Conservation (phyloP, 2,329 filamentous ascomycete species). For the Arthroderma sp. region DNA sequence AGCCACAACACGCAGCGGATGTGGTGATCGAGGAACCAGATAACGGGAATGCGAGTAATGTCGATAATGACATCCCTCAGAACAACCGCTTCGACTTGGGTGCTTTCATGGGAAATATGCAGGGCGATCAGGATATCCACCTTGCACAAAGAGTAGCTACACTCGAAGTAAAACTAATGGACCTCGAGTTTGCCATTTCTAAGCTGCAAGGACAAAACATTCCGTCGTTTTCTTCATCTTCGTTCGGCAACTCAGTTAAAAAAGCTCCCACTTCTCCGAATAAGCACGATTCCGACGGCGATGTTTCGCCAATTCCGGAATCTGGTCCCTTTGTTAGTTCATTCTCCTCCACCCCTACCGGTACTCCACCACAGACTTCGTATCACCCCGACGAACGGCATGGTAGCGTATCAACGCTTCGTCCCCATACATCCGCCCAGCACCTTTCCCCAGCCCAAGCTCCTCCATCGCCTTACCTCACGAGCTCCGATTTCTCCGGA, state of each 20-base stretch:
- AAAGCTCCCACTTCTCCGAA: constrained; percentile 7
- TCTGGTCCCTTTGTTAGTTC: constrained; percentile 5
- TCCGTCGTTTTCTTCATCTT: constrained; percentile 7
- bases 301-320: constrained; percentile 1
- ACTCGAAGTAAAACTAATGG: constrained; percentile 38
- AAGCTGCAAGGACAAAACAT: constrained; percentile 29
- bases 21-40: neutral
- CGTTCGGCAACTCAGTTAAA: constrained; percentile 3
- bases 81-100: constrained; percentile 21
- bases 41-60: neutral
- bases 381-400: constrained; percentile 20
- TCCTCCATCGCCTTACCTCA: constrained; percentile 21
- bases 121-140: constrained; percentile 26
- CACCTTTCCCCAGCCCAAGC: constrained; percentile 15
- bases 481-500: constrained; percentile 19
- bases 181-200: constrained; percentile 37
- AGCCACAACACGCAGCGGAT: neutral
- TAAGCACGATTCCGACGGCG: constrained; percentile 11
- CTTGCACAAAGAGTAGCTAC: constrained; percentile 36
- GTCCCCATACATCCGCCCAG: constrained; percentile 15
- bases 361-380: constrained; percentile 9
- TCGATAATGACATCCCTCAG: neutral
- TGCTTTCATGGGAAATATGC: constrained; percentile 27
- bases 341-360: constrained; percentile 6
- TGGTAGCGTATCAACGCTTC: constrained; percentile 17